phyloP scores from a whole-genome alignment of 768 basidiomycete genomes.

The Rhodotorula kratochvilovae region DNA sequence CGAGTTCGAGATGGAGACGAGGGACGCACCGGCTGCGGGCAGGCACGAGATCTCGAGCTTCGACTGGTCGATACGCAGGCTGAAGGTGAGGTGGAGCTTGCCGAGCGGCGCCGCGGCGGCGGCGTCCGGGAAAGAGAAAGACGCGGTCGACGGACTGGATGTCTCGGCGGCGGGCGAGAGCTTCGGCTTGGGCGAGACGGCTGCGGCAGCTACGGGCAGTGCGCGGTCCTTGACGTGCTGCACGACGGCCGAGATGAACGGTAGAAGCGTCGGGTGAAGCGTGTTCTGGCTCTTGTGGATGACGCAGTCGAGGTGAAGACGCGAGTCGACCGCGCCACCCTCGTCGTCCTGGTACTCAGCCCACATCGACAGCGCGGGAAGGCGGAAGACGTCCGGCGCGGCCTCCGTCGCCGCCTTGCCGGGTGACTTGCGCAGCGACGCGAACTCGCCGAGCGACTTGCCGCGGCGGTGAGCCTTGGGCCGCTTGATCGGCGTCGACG shows the following conservation, averaged over 20 bases:
- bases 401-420: background rate
- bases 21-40: conserved; percentile 60
- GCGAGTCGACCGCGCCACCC: conserved; percentile 45
- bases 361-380: conserved; percentile 77
- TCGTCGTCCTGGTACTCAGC: conserved; percentile 61
- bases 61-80: conserved; percentile 85
- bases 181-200: background rate
- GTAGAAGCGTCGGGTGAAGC: conserved; percentile 72
- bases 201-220: background rate
- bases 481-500: background rate
- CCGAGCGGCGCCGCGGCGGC: conserved; percentile 32
- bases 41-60: conserved; percentile 78
- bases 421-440: background rate
- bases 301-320: conserved; percentile 77
- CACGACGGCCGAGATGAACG: conserved; percentile 75
- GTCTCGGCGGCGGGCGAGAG: background rate
- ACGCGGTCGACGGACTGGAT: background rate
- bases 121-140: no score
- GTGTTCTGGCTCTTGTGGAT: conserved; percentile 84
- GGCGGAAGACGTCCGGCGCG: conserved; percentile 41
- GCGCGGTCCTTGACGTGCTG: conserved; percentile 62
- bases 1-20: background rate
- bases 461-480: conserved; percentile 10
- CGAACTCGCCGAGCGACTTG: conserved; percentile 11
- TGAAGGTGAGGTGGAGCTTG: conserved; percentile 68